These are phyloP conservation scores for Clitoria ternatea DNA, from an alignment of 306 rosid genomes.

Conservation along the genomic window DNA sequence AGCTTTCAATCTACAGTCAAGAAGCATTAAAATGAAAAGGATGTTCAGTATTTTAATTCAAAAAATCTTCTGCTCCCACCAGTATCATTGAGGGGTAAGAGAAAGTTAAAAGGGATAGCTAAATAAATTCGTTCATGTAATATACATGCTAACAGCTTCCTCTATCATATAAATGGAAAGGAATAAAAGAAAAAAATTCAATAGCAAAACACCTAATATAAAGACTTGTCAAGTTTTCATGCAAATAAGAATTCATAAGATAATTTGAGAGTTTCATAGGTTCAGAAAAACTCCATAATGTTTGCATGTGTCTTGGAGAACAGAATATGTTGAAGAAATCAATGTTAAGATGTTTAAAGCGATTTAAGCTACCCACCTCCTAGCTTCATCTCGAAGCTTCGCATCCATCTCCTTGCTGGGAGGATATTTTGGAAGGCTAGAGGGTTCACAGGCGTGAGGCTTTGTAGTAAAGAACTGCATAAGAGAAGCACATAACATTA, in stretches of 20 bases:
- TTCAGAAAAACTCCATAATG: not conserved
- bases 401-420: conserved; percentile 99
- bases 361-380: conserved; percentile 57
- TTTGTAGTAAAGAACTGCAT: conserved; percentile 84
- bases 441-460: conserved; percentile 96
- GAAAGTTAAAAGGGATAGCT: not conserved
- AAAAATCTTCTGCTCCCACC: not conserved
- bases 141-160: not conserved
- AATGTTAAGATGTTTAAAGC: conserved; percentile 2
- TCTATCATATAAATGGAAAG: not conserved
- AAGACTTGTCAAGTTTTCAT: not conserved
- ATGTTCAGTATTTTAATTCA: not conserved
- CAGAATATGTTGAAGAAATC: not conserved
- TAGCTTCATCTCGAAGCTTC: conserved; percentile 89
- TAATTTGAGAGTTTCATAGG: not conserved
- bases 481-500: conserved; percentile 26
- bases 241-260: not conserved
- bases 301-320: too few species aligned
- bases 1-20: conserved; percentile 73
- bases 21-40: conserved; percentile 24
- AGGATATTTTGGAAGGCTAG: conserved; percentile 98
- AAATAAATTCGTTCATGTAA: not conserved
- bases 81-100: not conserved
- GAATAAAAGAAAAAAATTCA: not conserved
- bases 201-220: not conserved